Conservation (phyloP, 75 land plant genomes). For the Gnetum montanum region DNA sequence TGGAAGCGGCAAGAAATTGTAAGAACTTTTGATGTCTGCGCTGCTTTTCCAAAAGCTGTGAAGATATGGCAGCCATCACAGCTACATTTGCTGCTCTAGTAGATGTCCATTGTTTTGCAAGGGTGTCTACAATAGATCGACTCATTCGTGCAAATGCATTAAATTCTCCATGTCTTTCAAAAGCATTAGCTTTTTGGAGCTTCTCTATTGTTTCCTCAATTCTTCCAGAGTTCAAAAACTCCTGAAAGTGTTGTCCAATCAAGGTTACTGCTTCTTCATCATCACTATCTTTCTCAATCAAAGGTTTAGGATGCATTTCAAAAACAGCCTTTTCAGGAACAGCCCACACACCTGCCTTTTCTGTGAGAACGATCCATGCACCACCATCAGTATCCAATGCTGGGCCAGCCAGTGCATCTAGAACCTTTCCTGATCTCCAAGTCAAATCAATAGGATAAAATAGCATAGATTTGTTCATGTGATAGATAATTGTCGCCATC, state of each 20-base stretch:
- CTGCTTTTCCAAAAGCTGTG: slow-evolving; percentile 83
- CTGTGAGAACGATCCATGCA: slow-evolving; percentile 92
- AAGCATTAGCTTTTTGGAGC: slow-evolving; percentile 66
- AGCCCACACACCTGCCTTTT: slow-evolving; percentile 93
- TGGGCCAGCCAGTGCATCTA: slow-evolving; percentile 84
- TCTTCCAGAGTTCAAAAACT: slow-evolving; percentile 55
- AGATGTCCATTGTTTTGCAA: slow-evolving; percentile 96
- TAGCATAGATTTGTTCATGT: slow-evolving; percentile 34
- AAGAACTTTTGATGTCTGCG: slow-evolving; percentile 82
- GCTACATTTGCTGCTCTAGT: slow-evolving; percentile 71
- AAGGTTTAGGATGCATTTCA: slow-evolving; percentile 69
- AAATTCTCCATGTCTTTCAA: slow-evolving; percentile 79
- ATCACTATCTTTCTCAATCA: slow-evolving; percentile 22
- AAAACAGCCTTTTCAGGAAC: slow-evolving; percentile 85
- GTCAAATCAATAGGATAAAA: slow-evolving; percentile 92
- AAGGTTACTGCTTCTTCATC: slow-evolving; percentile 93
- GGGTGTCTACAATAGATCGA: slow-evolving; percentile 80
- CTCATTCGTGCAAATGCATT: slow-evolving; percentile 84
- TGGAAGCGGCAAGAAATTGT: slow-evolving; percentile 85
- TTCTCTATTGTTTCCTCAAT: slow-evolving; percentile 65
- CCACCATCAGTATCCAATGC: slow-evolving; percentile 67
- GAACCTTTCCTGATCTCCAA: slow-evolving; percentile 87
- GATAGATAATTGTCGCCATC: slow-evolving; percentile 84
- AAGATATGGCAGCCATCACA: slow-evolving; percentile 56
- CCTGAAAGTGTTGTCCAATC: slow-evolving; percentile 63